Evolutionary conservation across 2,329 filamentous ascomycete genomes (phyloP).

Genomic region (Didymosphaeria variabile): DNA sequence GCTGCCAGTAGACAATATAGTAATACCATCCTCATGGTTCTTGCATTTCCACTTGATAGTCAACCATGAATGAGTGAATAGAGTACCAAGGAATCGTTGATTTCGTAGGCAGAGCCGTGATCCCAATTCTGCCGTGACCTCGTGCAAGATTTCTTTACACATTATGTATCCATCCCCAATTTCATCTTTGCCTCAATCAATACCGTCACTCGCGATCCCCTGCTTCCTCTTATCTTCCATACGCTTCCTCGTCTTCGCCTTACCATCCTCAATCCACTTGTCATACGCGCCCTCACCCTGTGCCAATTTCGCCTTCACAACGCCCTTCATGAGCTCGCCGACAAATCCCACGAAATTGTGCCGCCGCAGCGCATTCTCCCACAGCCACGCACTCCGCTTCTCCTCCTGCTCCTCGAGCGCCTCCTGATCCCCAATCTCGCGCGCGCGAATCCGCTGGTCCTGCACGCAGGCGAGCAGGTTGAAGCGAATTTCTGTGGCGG

Average conservation of each 20-base stretch:
- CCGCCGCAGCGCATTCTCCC: slow-evolving; percentile 89
- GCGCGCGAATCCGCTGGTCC: slow-evolving; percentile 79
- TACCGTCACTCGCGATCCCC: slow-evolving; percentile 30
- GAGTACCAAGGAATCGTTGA: not conserved
- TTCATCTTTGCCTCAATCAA: slow-evolving; percentile 23
- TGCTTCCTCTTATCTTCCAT: slow-evolving; percentile 56
- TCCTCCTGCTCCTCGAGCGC: slow-evolving; percentile 79
- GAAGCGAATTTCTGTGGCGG: slow-evolving; percentile 88
- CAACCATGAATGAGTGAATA: not conserved
- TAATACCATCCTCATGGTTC: slow-evolving; percentile 1
- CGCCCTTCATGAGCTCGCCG: slow-evolving; percentile 86
- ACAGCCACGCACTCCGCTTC: slow-evolving; percentile 87
- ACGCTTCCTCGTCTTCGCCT: slow-evolving; percentile 64
- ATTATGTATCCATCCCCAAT: not conserved
- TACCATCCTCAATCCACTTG: slow-evolving; percentile 75
- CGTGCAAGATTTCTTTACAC: slow-evolving; percentile 4
- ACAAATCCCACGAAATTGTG: slow-evolving; percentile 98
- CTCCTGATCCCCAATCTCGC: slow-evolving; percentile 84
- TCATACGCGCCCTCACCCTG: slow-evolving; percentile 73
- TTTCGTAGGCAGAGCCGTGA: slow-evolving; percentile 2
- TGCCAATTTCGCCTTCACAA: slow-evolving; percentile 76
- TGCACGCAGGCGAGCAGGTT: slow-evolving; percentile 93
- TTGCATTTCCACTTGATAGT: not conserved
- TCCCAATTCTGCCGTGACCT: too few relatives aligned
- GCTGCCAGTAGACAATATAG: slow-evolving; percentile 1